Evolutionary conservation across 2,329 filamentous ascomycete genomes (phyloP).

Genomic region (Aspergillus ochraceoroseus): DNA sequence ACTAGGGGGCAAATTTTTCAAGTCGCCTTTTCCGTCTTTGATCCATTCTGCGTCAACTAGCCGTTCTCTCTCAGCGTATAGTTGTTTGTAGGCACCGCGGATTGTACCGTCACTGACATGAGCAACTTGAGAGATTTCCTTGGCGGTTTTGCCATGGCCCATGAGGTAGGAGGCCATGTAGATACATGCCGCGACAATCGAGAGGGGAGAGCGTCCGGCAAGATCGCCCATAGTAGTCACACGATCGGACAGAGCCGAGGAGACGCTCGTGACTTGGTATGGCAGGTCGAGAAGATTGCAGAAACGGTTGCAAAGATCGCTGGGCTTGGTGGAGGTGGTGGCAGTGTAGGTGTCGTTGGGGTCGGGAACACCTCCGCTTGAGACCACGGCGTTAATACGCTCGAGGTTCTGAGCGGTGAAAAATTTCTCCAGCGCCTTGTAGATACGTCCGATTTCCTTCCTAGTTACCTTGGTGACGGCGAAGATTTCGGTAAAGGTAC

Average conservation of each 20-base stretch:
- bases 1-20: conserved; percentile 63
- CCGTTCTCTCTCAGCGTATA: conserved; percentile 68
- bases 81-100: conserved; percentile 85
- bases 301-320: conserved; percentile 82
- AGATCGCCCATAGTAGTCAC: conserved; percentile 74
- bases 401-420: conserved; percentile 67
- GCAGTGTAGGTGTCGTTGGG: conserved; percentile 61
- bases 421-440: conserved; percentile 88
- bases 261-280: conserved; percentile 72
- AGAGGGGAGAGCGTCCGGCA: conserved; percentile 87
- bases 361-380: conserved; percentile 49
- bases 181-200: conserved; percentile 90
- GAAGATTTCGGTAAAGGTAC: conserved; percentile 92
- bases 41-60: conserved; percentile 74
- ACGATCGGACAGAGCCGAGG: conserved; percentile 70
- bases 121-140: conserved; percentile 77
- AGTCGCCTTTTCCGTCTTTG: conserved; percentile 63
- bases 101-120: conserved; percentile 96
- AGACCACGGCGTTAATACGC: conserved; percentile 47
- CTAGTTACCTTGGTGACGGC: conserved; percentile 89
- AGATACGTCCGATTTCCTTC: conserved; percentile 94
- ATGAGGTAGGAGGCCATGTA: conserved; percentile 91
- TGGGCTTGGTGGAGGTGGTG: conserved; percentile 71
- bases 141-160: conserved; percentile 70
- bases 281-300: conserved; percentile 76